A percentile compares a stretch with the other conserved stretches of the same genome.
These are phyloP conservation scores for Mycena rosella DNA, from an alignment of 768 basidiomycete genomes.

Conservation along the genomic window DNA sequence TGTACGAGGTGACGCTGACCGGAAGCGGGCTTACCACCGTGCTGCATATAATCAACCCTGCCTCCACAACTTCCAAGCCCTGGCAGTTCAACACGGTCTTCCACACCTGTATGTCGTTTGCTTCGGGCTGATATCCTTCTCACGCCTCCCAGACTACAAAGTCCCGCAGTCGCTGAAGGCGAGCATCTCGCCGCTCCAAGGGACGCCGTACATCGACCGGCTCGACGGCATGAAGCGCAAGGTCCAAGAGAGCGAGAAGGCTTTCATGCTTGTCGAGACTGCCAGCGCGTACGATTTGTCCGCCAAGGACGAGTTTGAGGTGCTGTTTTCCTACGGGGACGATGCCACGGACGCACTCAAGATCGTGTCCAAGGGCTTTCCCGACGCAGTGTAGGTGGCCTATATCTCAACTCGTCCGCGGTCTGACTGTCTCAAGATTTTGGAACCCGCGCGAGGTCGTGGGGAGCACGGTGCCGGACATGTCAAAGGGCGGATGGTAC, in stretches of 20 bases:
- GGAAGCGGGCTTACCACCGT: background rate
- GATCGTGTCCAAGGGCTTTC: constrained; percentile 2
- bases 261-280: background rate
- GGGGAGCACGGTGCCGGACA: background rate
- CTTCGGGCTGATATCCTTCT: background rate
- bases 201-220: constrained; percentile 2
- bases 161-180: background rate
- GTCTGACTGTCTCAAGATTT: background rate
- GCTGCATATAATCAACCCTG: constrained; percentile 8
- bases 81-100: constrained; percentile 10
- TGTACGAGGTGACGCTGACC: constrained; percentile 5
- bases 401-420: background rate
- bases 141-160: background rate
- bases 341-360: background rate
- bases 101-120: background rate
- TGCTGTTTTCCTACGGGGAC: background rate
- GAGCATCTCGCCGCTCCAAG: background rate
- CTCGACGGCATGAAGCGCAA: constrained; percentile 14
- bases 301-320: background rate
- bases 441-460: constrained; percentile 12
- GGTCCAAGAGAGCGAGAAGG: background rate
- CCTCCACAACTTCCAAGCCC: background rate
- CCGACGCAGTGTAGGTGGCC: background rate
- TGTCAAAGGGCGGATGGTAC: constrained; percentile 3
- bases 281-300: constrained; percentile 9